A percentile compares a stretch with the other conserved stretches of the same genome.
Evolutionary conservation across 768 basidiomycete genomes (phyloP).

Genomic region (Psilocybe cyanescens): DNA sequence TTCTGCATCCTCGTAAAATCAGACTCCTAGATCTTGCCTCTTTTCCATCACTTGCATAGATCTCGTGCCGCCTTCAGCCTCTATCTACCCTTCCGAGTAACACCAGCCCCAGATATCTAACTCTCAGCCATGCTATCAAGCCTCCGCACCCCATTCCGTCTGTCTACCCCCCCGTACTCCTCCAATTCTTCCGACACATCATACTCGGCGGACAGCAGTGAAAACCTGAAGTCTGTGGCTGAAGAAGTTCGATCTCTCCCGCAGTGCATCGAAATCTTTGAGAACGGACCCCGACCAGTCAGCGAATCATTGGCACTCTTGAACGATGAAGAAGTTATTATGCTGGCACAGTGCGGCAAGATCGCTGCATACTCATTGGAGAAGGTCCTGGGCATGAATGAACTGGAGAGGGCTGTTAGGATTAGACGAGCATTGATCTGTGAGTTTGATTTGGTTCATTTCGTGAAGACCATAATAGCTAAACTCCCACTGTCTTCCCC

Average conservation of each 20-base stretch:
- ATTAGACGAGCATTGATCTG: background rate
- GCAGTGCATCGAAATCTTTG: background rate
- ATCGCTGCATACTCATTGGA: background rate
- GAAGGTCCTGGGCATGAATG: background rate
- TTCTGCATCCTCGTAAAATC: background rate
- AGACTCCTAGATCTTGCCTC: background rate
- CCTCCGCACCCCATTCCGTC: background rate
- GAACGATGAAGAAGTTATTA: conserved; percentile 1
- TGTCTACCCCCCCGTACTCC: background rate
- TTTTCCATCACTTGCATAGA: background rate
- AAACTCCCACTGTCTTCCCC: background rate
- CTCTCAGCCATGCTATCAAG: too few relatives aligned
- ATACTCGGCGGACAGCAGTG: background rate
- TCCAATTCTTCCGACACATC: background rate
- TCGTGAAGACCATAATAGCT: background rate
- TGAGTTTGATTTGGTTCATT: background rate
- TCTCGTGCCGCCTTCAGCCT: too few relatives aligned
- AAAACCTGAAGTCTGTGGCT: background rate
- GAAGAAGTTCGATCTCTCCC: background rate
- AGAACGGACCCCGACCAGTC: background rate
- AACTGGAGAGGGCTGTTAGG: background rate
- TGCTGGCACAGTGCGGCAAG: background rate
- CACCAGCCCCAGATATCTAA: background rate
- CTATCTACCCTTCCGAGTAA: background rate
- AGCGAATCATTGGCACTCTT: background rate